Base-by-base conservation (phyloP, 371 early-diverging fungal genomes). In the Circinella umbellata region DNA sequence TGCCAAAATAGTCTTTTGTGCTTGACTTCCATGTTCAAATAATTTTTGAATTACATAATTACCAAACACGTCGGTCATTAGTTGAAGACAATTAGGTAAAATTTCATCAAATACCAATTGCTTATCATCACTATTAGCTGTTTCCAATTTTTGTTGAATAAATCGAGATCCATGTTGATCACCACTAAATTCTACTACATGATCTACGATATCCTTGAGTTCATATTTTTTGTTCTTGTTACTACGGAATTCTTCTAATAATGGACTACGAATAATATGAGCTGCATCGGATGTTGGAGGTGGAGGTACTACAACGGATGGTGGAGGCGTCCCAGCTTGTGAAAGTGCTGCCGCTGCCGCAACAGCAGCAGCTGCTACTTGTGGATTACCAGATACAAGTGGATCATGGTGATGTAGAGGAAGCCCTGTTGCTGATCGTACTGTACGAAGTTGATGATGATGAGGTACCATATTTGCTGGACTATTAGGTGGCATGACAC, bases 11-110 rank as follows among this genome's bases (percentile, higher is more conserved):
- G 92, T 85, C 85, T 95, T 95, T 73, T 98, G 98, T 37, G 88
- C 83, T 72, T 89, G 92, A 68, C 88, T 94, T 1, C 98, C 98
- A 70, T 96, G 94, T 81, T 98, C 98, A 86, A 99, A 98, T 66
- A 99, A 92, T 85, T 99, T 99, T 82, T 99, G 99, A 69, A 99
- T 96, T 47, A 99, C 99, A 79, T 99, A 99, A 87, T 99, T 99
- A 60, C 99, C 99, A 92, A 99, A 99, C 0, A 99, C 98, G 78
- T 99, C 99, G 0, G 97, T 96, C 95, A 97, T 98, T 55, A 99
- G 86, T 68, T 98, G 96, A 37, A 97, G 81, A 6, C 96, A 91
- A 69, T 94, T 91, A 65, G 98, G 96, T 38, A 93, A 76, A 36
- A 99, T 96, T 81, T 99, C 98, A 17, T 95, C 91, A 85, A 99